A percentile compares a stretch with the other conserved stretches of the same genome.
These are phyloP conservation scores for Amylostereum areolatum DNA, from an alignment of 1,284 basidiomycete genomes.

Conservation along the genomic window DNA sequence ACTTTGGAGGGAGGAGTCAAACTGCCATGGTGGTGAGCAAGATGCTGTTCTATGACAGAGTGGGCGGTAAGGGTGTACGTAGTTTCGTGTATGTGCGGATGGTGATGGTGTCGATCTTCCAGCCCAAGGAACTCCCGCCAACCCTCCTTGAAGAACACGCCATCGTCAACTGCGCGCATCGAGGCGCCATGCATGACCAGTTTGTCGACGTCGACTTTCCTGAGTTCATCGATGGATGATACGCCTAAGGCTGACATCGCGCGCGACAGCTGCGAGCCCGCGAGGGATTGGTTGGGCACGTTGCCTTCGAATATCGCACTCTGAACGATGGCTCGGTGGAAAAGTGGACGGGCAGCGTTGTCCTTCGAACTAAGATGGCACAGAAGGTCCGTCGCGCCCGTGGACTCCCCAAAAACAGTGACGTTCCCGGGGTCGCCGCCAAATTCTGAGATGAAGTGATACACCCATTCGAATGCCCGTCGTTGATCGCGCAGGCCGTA, in stretches of 20 bases:
- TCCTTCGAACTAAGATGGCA: constrained; percentile 58
- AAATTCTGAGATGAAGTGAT: constrained; percentile 58
- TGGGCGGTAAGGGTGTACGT: constrained; percentile 15
- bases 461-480: constrained; percentile 64
- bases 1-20: constrained; percentile 15
- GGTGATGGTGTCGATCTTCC: constrained; percentile 21
- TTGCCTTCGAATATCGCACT: constrained; percentile 56
- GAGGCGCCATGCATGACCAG: constrained; percentile 44
- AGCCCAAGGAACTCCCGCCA: constrained; percentile 47
- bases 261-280: constrained; percentile 62
- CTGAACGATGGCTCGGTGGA: constrained; percentile 63
- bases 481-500: constrained; percentile 72
- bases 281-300: constrained; percentile 49
- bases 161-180: constrained; percentile 60
- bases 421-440: constrained; percentile 68
- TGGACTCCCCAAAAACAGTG: constrained; percentile 64
- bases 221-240: constrained; percentile 53
- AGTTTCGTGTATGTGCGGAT: constrained; percentile 17
- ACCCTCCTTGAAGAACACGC: constrained; percentile 53
- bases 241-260: constrained; percentile 49
- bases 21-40: constrained; percentile 20
- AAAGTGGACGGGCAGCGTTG: constrained; percentile 55
- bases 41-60: constrained; percentile 15
- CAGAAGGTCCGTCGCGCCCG: constrained; percentile 70
- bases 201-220: constrained; percentile 46